Base-by-base conservation (phyloP, 768 basidiomycete genomes). In the Tylopilus balloui region DNA sequence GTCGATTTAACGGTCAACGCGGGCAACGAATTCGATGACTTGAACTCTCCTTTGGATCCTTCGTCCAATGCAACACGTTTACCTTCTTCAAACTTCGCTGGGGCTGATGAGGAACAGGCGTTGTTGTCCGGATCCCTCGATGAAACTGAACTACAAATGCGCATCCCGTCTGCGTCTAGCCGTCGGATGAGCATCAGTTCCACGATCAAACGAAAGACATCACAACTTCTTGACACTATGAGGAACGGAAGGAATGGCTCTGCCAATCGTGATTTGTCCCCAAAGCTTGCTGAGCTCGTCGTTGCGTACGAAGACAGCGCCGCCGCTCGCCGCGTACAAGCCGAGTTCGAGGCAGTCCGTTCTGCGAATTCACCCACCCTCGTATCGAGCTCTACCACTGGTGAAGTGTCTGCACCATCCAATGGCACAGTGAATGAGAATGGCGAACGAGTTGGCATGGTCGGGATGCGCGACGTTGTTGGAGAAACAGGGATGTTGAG, bases 1-100 rank as follows among this genome's bases (percentile, higher is more conserved):
- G 87, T 88, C 55, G 87, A 89, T 64, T 61, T 88, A 38, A 88
- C 86, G 0, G 80, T 84, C 72, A 79, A 83, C 35, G 78, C 80
- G 11, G 70, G 66, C 34, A 64, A 75, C 37, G 73, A 62, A 24
- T 55, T 70, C 14, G 52, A 68, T n/a, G 63, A 54, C 38, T 21
- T 40, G 54, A 45, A 68, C 56, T 46, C 69, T 48, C 43, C 74
- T 75, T 71, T 60, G 63, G 56, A 48, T 31, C 62, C 49, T 27
- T 64, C 60, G 12, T 43, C 52, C 17, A 46, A 43, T 31, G 50
- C 53, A 35, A 62, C 60, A 13, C 69, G 58, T 5, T 55, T 66
- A 29, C 61, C 69, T 28, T 63, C 70, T 0, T 71, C 75, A 11
- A 72, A 73, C 20, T 78, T 79, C 48, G 56, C 81, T 12, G 60